Base-by-base conservation (phyloP, 371 early-diverging fungal species). In the Rhizomucor miehei region DNA sequence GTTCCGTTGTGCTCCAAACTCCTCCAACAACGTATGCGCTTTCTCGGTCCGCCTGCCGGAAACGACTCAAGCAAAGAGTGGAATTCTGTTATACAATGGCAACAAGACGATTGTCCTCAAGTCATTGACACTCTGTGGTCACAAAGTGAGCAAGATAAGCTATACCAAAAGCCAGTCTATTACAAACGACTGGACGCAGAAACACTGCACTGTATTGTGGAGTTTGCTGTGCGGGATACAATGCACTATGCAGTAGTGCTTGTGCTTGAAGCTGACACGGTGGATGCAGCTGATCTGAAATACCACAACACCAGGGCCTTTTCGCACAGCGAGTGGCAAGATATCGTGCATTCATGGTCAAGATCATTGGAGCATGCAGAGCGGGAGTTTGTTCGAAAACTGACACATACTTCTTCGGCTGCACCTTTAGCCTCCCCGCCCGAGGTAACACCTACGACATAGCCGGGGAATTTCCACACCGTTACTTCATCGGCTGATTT, bases 171-270 rank as follows among this genome's bases (percentile, higher is more conserved):
- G 13, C 66, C 70, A 4, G 69, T 78, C 0, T 74, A 73, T 29
- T 78, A 70, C 44, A 70, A 69, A 45, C 68, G 79, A n/a, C 45
- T 73, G 25, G 79, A 78, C 39, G 63, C 66, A 0, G 68, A 72
- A 17, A 75, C 73, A 1, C 25, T 78, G 23, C 60, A 66, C 52
- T 73, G 69, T 38, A 51, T 70, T 14, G 54, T 78, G 1, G 71
- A 72, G 44, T 71, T 78, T 51, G 65, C 69, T 1, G 53, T 56
- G 35, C 43, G 47, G 3, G 56, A 66, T 17, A 53, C 47, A 1
- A 57, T 57, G 14, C 71, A 65, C 29, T 77, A 56, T 62, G 61
- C 65, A 3, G 73, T 78, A 9, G 50, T 78, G 0, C 24, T 78
- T 44, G 21, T 53, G 20, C 16, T 63, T 53, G 67, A 71, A 35